Percentiles rank a stretch among this genome's conserved stretches.
phyloP scores from a whole-genome alignment of 768 basidiomycete genomes.

The Suillus cothurnatus region DNA sequence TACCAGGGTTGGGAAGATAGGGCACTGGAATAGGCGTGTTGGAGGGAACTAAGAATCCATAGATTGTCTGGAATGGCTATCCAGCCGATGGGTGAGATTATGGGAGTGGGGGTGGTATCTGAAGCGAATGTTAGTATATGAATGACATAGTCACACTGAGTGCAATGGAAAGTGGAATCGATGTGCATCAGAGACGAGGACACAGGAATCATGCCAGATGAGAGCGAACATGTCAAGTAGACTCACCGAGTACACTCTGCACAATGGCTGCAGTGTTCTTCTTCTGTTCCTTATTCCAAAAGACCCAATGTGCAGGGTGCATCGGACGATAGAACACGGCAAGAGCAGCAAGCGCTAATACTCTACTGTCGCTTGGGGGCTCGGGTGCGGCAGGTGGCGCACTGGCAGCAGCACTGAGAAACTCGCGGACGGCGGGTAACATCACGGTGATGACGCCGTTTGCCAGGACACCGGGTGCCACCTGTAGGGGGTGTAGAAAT shows the following conservation, averaged over 20 bases:
- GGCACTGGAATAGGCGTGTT: constrained; percentile 27
- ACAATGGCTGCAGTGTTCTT: constrained; percentile 52
- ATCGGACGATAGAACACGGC: constrained; percentile 55
- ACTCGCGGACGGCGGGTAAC: constrained; percentile 49
- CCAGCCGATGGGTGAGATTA: constrained; percentile 38
- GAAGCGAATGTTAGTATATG: background rate
- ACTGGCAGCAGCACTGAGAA: constrained; percentile 45
- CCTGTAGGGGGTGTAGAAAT: constrained; percentile 23
- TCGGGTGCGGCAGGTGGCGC: constrained; percentile 42
- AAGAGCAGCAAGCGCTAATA: constrained; percentile 63
- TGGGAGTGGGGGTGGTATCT: constrained; percentile 34
- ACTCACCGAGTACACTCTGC: constrained; percentile 56
- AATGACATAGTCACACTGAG: background rate
- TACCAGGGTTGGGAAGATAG: constrained; percentile 32
- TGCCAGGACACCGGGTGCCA: constrained; percentile 39
- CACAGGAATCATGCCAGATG: background rate
- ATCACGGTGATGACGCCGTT: constrained; percentile 47
- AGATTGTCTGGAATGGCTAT: constrained; percentile 36
- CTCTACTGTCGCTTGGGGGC: constrained; percentile 41
- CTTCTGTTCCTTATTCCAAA: constrained; percentile 59
- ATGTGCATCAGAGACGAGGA: background rate
- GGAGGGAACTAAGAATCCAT: constrained; percentile 35
- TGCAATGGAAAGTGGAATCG: background rate
- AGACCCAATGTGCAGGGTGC: constrained; percentile 62
- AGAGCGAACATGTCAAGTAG: background rate